Evolutionary conservation across 2,329 filamentous ascomycete species (phyloP), one percentile per base, ranked within the genome.

Genomic region (Botrytis aclada): DNA sequence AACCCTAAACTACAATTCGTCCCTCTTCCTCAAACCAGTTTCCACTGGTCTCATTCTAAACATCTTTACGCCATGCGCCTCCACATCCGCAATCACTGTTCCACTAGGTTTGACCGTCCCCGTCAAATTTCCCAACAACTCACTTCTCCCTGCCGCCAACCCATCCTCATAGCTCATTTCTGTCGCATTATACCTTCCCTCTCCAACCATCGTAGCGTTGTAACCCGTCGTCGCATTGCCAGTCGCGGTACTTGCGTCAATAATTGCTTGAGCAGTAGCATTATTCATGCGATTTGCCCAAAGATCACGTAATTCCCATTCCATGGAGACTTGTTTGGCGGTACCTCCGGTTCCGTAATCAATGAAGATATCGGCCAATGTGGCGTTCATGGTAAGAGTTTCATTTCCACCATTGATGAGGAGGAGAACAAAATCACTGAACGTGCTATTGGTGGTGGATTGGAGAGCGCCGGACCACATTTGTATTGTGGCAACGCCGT

Each of bases 271-370:
- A 0, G 86, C 85, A 56, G 83, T 83, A 4, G 79, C 81, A 63
- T 84, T 81, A 32, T 79, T 81, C 85, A 89, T 87, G n/a, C 87
- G 81, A 74, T 85, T 84, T 6, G 83, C 86, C 87, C 87, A 88
- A 1, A 89, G 80, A 77, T 89, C 86, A 65, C 84, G 85, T 9
- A 88, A 80, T 74, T 87, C 86, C 86, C 86, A 89, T 0, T 79
- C 80, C 74, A 83, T 79, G 37, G 81, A 77, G 0, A 84, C 78
- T 78, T 86, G 81, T 1, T 79, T 73, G 0, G 84, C 84, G 1
- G 83, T 83, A 37, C 83, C 83, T 1, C 79, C 80, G 0, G 82
- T 82, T 6, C 84, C 84, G 51, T 81, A 80, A 74, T 86, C 84
- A 66, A 85, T 79, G 79, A 88, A 88, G 71, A 89, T 85, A 58